phyloP scores from a whole-genome alignment of 1,284 basidiomycete species.

The Ganoderma leucocontextum region DNA sequence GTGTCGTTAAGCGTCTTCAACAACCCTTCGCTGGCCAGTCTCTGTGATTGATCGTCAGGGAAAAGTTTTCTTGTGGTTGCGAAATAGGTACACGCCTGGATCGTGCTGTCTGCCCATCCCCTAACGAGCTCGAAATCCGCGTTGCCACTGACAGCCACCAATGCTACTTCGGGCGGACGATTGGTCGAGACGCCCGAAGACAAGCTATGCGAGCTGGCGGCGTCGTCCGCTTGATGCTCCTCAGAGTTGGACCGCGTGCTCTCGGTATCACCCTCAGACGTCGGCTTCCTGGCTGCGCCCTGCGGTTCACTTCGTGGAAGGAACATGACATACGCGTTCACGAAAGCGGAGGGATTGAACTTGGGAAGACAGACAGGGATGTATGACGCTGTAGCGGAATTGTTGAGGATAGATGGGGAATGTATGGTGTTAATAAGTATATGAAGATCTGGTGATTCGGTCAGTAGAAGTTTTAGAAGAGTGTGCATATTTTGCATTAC shows the following conservation, averaged over 20 bases:
- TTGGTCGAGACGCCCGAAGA: constrained; percentile 16
- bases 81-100: constrained; percentile 54
- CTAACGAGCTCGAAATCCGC: constrained; percentile 76
- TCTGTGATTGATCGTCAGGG: constrained; percentile 47
- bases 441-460: constrained; percentile 72
- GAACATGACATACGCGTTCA: constrained; percentile 92
- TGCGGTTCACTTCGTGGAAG: constrained; percentile 45
- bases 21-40: constrained; percentile 66
- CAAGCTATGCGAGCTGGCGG: constrained; percentile 18
- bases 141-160: constrained; percentile 74
- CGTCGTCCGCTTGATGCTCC: constrained; percentile 8
- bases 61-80: neutral
- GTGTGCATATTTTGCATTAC: constrained; percentile 48
- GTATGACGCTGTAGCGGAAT: constrained; percentile 87
- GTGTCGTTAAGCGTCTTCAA: constrained; percentile 58
- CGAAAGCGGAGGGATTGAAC: constrained; percentile 90
- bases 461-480: constrained; percentile 2
- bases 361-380: constrained; percentile 96
- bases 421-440: constrained; percentile 86
- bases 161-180: constrained; percentile 51
- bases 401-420: constrained; percentile 71
- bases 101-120: constrained; percentile 73
- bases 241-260: constrained; percentile 7
- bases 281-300: constrained; percentile 5
- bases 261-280: constrained; percentile 9